phyloP scores from a whole-genome alignment of 345 rosid genomes.

The Aquilaria malaccensis region DNA sequence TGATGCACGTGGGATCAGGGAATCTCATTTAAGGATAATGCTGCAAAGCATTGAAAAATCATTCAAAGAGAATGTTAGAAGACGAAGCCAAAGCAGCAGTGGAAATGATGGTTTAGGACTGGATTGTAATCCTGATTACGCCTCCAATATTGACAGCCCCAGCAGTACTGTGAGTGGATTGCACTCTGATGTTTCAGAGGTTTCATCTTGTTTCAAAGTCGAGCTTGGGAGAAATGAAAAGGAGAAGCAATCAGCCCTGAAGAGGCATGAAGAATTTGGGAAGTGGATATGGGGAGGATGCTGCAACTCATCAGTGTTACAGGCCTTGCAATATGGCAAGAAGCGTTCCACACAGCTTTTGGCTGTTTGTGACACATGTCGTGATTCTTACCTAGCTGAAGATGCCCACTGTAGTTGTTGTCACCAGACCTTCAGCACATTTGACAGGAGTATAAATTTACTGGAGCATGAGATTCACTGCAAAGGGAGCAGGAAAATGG shows the following conservation, averaged over 20 bases:
- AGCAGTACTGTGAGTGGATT: conserved; percentile 50
- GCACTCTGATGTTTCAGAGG: conserved; percentile 37
- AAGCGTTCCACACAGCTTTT: conserved; percentile 47
- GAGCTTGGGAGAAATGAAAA: conserved; percentile 65
- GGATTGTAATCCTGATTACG: conserved; percentile 33
- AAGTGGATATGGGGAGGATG: conserved; percentile 82
- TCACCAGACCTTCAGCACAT: conserved; percentile 47
- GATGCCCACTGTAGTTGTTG: conserved; percentile 57
- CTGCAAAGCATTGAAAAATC: conserved; percentile 67
- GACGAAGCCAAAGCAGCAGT: conserved; percentile 25
- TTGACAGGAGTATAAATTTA: conserved; percentile 20
- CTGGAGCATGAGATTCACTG: conserved; percentile 35
- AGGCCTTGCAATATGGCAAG: conserved; percentile 54
- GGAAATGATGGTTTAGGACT: conserved; percentile 35
- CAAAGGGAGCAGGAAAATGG: conserved; percentile 35
- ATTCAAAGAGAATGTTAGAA: conserved; percentile 59
- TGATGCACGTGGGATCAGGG: conserved; percentile 89
- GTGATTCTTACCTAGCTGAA: conserved; percentile 39
- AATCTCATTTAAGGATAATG: conserved; percentile 92
- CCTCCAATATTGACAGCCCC: conserved; percentile 44
- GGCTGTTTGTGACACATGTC: conserved; percentile 64
- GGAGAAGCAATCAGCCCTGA: conserved; percentile 58
- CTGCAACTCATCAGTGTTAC: conserved; percentile 32
- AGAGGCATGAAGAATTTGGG: conserved; percentile 72
- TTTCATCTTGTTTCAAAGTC: conserved; percentile 54